A percentile compares a stretch with the other conserved stretches of the same genome.
Conservation (phyloP, 495 filamentous ascomycete genomes). For the Trypethelium eluteriae region DNA sequence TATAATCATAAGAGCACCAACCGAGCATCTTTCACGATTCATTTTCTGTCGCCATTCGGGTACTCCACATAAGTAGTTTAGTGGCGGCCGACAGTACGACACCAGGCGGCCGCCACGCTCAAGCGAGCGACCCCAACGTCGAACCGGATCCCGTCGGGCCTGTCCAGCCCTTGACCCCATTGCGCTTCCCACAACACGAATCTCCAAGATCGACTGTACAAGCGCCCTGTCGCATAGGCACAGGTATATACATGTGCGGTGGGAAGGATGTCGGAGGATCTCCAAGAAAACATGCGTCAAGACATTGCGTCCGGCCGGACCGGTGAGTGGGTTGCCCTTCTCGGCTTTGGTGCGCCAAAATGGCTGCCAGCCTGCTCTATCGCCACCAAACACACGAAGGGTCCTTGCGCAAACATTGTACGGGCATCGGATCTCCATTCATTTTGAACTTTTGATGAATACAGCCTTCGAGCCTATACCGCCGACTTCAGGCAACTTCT, state of each 20-base stretch:
- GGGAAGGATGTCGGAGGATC: not conserved
- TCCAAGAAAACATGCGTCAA: constrained; percentile 26
- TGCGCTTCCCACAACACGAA: not conserved
- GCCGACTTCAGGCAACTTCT: not conserved
- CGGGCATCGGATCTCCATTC: constrained; percentile 14
- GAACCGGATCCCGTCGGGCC: not conserved
- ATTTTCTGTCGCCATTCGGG: not conserved
- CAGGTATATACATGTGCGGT: not conserved
- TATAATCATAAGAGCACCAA: not conserved
- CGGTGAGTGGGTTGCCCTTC: constrained; percentile 49
- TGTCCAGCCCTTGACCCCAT: not conserved
- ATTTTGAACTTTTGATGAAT: not conserved
- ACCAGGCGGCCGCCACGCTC: not conserved
- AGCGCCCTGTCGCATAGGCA: not conserved
- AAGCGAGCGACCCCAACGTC: not conserved
- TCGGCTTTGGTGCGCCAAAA: constrained; percentile 57
- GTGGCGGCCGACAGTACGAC: not conserved
- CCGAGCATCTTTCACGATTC: not conserved
- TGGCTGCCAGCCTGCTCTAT: constrained; percentile 43
- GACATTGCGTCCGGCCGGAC: constrained; percentile 34
- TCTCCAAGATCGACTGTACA: not conserved
- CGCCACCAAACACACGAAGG: constrained; percentile 34
- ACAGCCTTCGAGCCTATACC: not conserved
- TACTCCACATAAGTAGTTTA: not conserved
- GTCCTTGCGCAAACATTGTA: constrained; percentile 22